Evolutionary conservation across 176 grass and related monocot species (phyloP).

Genomic region (maize (Zea mays)): Zm-B73-REFERENCE-NAM-5.0 NC_050098.1:106875001-106875500

Average conservation of each 20-base stretch:
- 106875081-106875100: slow-evolving; percentile 79
- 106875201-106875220: neutral
- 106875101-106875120: slow-evolving; percentile 75
- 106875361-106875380: slow-evolving; percentile 74
- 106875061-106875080: slow-evolving; percentile 86
- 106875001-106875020: neutral
- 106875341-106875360: slow-evolving; percentile 77
- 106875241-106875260: neutral
- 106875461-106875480: neutral
- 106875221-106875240: neutral
- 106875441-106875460: slow-evolving; percentile 31
- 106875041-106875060: slow-evolving; percentile 19
- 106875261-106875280: neutral
- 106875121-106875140: slow-evolving; percentile 69
- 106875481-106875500: neutral
- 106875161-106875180: slow-evolving; percentile 64
- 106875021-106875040: neutral
- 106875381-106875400: slow-evolving; percentile 73
- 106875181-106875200: slow-evolving; percentile 62
- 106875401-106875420: slow-evolving; percentile 78
- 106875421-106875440: slow-evolving; percentile 82
- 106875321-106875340: slow-evolving; percentile 75
- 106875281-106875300: neutral
- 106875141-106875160: slow-evolving; percentile 78
- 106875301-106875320: slow-evolving; percentile 78